Conservation (phyloP, 768 basidiomycete species). For the Leucocoprinus leucothites region DNA sequence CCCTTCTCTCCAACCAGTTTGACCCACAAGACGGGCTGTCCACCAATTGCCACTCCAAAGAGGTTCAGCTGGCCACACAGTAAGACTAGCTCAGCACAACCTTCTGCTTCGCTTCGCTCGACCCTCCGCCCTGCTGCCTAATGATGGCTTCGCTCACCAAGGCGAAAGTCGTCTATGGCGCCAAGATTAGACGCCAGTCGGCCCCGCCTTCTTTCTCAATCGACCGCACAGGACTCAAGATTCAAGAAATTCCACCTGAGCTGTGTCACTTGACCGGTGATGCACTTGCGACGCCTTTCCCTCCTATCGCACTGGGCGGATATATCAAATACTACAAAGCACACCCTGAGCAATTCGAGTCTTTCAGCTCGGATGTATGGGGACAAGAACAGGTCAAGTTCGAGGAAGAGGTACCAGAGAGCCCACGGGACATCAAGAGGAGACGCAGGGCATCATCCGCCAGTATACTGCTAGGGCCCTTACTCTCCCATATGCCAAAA, state of each 20-base stretch:
- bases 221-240: conserved; percentile 7
- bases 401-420: conserved; percentile 11
- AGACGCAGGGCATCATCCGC: conserved; percentile 4
- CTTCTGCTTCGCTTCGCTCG: not conserved
- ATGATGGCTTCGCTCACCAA: conserved; percentile 8
- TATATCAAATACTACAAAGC: conserved; percentile 37
- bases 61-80: no score
- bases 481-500: conserved; percentile 7
- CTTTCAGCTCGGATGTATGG: not conserved
- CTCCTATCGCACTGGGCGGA: conserved; percentile 36
- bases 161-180: conserved; percentile 6
- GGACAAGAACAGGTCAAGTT: not conserved
- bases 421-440: conserved; percentile 4
- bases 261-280: conserved; percentile 12
- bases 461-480: not conserved
- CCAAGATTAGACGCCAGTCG: conserved; percentile 8
- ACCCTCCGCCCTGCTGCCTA: not conserved
- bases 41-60: not conserved
- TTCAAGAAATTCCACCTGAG: conserved; percentile 7
- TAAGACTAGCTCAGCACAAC: no score
- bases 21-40: not conserved
- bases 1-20: not conserved
- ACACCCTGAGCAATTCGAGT: conserved; percentile 9
- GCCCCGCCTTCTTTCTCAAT: not conserved
- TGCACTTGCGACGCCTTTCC: conserved; percentile 29